A percentile compares a stretch with the other conserved stretches of the same genome.
These are phyloP conservation scores for Iberis amara DNA, from an alignment of 441 rosid species.

Conservation along the genomic window DNA sequence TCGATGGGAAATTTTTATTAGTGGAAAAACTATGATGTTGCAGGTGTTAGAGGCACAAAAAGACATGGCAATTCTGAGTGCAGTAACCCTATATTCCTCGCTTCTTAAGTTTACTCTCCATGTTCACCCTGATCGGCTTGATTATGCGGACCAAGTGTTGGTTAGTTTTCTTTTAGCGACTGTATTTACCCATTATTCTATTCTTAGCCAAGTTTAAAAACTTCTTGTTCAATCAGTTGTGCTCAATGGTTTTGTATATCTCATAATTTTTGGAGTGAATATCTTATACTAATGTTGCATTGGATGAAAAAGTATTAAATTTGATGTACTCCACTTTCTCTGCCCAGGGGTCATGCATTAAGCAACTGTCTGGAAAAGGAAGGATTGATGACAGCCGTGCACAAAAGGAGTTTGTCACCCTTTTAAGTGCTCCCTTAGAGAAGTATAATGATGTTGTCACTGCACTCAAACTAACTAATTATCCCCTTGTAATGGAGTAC, in stretches of 20 bases:
- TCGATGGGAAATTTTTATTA: neutral
- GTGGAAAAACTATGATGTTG: conserved; percentile 24
- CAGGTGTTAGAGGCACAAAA: conserved; percentile 96
- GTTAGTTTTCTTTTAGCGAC: conserved; percentile 22
- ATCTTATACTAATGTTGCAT: conserved; percentile 3
- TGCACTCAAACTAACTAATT: conserved; percentile 81
- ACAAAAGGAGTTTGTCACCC: conserved; percentile 87
- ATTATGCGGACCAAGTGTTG: conserved; percentile 90
- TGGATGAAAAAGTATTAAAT: conserved; percentile 18
- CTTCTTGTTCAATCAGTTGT: conserved; percentile 4
- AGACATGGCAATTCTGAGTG: conserved; percentile 90
- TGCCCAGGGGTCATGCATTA: conserved; percentile 87
- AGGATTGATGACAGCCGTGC: conserved; percentile 82
- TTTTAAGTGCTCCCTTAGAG: conserved; percentile 95
- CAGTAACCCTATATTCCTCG: conserved; percentile 87
- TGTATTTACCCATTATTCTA: conserved; percentile 12
- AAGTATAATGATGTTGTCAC: conserved; percentile 90
- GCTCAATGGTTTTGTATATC: conserved; percentile 9
- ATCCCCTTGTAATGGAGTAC: conserved; percentile 77
- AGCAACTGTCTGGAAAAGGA: conserved; percentile 66
- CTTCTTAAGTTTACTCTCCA: conserved; percentile 94
- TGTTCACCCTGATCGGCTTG: conserved; percentile 97
- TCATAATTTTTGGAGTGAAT: conserved; percentile 1
- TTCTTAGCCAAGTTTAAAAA: conserved; percentile 12
- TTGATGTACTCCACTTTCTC: conserved; percentile 24